phyloP scores from a whole-genome alignment of 2,329 filamentous ascomycete genomes.

The Fusarium neocosmosporiellum region DNA sequence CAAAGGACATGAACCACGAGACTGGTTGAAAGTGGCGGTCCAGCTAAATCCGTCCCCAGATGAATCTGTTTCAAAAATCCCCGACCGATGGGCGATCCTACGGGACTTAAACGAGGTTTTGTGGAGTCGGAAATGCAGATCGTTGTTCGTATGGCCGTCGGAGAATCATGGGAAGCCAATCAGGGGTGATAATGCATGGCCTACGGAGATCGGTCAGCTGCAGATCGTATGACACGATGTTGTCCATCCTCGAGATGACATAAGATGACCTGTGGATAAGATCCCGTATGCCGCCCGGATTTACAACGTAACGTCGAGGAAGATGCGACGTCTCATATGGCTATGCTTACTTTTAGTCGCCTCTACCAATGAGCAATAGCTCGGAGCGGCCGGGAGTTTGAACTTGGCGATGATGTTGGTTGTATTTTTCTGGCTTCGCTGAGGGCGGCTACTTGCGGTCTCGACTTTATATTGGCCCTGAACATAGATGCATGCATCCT shows the following conservation, averaged over 20 bases:
- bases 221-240: conserved; percentile 20
- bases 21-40: neutral
- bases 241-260: neutral
- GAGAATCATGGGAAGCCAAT: conserved; percentile 9
- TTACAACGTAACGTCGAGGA: conserved; percentile 13
- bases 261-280: neutral
- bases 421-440: neutral
- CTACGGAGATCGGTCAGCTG: conserved; percentile 1
- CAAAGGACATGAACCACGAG: neutral
- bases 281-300: neutral
- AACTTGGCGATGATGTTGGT: conserved; percentile 40
- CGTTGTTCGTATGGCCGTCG: neutral
- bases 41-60: neutral
- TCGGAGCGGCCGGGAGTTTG: conserved; percentile 17
- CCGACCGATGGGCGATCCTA: neutral
- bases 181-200: neutral
- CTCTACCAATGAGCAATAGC: neutral
- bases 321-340: conserved; percentile 17
- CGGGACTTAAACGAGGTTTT: neutral
- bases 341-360: neutral
- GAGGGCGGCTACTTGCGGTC: neutral
- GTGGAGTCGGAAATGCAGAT: neutral
- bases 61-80: conserved; percentile 3
- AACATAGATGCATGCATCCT: neutral
- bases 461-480: neutral